Base-by-base conservation (phyloP, 441 rosid genomes). In the Melastoma candidum region DNA sequence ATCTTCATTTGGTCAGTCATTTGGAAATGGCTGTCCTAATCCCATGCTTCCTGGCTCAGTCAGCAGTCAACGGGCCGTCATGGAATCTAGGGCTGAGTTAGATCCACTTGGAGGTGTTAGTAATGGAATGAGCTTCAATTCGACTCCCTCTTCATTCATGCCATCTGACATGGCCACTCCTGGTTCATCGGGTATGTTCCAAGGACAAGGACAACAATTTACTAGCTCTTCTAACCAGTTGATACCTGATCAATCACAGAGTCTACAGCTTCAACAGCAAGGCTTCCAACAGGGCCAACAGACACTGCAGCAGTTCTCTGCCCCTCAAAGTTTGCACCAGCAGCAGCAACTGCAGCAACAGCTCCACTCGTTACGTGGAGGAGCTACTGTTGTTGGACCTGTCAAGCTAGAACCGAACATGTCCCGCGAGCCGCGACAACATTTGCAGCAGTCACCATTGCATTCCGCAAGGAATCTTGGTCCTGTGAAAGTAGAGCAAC, bases 381-480 rank as follows among this genome's bases (percentile, higher is more conserved):
- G 61, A 14, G 12, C 68, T 17, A 53, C 60, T 9, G 48, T 58
- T 45, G 63, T 14, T 29, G 55, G 63, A 63, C 53, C 62, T 29
- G 67, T 71, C 54, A 71, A 71, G 67, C 49, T 66, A 64, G 76
- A 71, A 60, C 71, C 75, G 39, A 71, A 74, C 53, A 54, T 47
- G 3, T 45, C 49, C 7, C 61, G 63, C 58, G 74, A 66, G 41
- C 69, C 58, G 49, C 64, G 74, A 24, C 57, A 60, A 57, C 64
- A 60, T 14, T 58, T 32, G 25, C 75, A 60, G 61, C 75, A 71
- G 63, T 45, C 46, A 25, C 69, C 57, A 44, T 51, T 71, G 53
- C 71, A 47, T 47, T 54, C 69, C 4, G 45, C 71, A 36, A 45
- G 59, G 47, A 68, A 58, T 43, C 67, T 53, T 54, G 73, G 63